Evolutionary conservation across 257 asterid genomes (phyloP).

Genomic region (Pogostemon cablin): DNA sequence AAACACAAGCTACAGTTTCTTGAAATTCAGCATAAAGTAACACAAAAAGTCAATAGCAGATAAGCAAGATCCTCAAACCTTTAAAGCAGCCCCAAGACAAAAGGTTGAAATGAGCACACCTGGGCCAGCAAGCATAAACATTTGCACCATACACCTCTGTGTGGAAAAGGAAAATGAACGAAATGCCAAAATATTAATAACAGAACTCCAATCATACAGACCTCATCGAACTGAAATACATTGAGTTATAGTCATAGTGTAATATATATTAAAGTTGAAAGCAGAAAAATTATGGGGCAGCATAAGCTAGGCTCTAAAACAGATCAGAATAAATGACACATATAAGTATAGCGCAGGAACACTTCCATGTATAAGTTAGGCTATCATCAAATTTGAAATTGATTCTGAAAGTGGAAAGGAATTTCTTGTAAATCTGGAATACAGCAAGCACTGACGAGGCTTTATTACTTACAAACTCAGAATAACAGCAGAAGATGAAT

Average conservation of each 20-base stretch:
- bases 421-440: neutral
- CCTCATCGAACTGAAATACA: conserved; percentile 6
- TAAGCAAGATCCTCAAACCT: conserved; percentile 60
- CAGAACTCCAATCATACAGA: conserved; percentile 25
- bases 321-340: conserved; percentile 18
- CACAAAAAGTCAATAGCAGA: conserved; percentile 21
- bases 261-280: neutral
- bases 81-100: conserved; percentile 76
- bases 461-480: neutral
- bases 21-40: conserved; percentile 35
- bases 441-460: neutral
- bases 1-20: conserved; percentile 64
- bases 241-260: conserved; percentile 23
- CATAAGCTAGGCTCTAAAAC: conserved; percentile 14
- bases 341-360: neutral
- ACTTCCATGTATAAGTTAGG: neutral
- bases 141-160: conserved; percentile 90
- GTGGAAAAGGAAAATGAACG: conserved; percentile 17
- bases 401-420: neutral
- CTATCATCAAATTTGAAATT: conserved; percentile 3
- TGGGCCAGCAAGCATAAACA: conserved; percentile 95
- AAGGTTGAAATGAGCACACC: conserved; percentile 94
- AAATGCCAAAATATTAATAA: neutral
- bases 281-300: neutral
- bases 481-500: neutral